Base-by-base conservation (phyloP, 2,329 filamentous ascomycete genomes). In the Lachnellula cervina region DNA sequence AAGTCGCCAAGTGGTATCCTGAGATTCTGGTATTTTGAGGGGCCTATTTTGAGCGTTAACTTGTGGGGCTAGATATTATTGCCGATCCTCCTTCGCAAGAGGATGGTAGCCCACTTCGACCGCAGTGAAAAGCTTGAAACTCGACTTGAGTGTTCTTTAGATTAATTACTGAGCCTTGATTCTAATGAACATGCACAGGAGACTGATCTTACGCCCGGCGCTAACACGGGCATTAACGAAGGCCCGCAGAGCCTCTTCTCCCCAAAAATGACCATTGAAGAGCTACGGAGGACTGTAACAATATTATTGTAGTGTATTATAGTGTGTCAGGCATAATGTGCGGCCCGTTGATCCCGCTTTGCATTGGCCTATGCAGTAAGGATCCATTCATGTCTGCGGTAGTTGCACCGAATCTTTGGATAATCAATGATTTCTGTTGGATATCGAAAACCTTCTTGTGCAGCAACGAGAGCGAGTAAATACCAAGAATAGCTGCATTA, bases 271-370 rank as follows among this genome's bases (percentile, higher is more conserved):
- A 32, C 4, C 2, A 4, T 32, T 32, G 28, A 32, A 32, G 28
- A 32, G 9, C 28, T n/a, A n/a, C n/a, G n/a, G n/a, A n/a, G n/a
- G n/a, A n/a, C n/a, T n/a, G n/a, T 32, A 32, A 32, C 28, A 32
- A 32, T 32, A 32, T 25, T 38, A 38, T 40, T 40, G 14, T 16
- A 40, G 5, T 6, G 37, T 16, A 40, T 40, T 9, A 17, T n/a
- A 40, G 21, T 51, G 11, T 58, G 47, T 55, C 49, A 47, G 49
- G 52, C 52, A 57, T 55, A 40, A 25, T 28, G 49, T 57, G 54
- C 61, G 57, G 61, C 51, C 59, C 61, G 61, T 55, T 59, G 56
- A 44, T 54, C 49, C 44, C 42, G 52, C 52, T 42, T 25, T 59
- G 55, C 59, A 62, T 55, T 57, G 34, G 52, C 23, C 43, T 53